phyloP scores from a whole-genome alignment of 805 yeast genomes.

The Spathaspora boniae region DNA sequence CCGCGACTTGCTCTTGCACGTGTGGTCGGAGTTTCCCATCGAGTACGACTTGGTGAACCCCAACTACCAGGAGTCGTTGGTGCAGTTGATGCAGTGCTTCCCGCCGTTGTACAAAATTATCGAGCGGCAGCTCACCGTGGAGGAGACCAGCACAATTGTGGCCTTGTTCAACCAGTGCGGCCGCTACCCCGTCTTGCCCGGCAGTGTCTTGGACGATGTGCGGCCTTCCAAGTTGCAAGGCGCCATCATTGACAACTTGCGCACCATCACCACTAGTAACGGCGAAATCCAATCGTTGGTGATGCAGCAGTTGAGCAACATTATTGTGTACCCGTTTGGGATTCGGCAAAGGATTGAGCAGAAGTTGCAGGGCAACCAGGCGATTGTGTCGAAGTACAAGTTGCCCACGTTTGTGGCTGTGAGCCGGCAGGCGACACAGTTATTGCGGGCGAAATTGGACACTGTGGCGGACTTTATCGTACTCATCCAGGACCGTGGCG shows the following conservation, averaged over 20 bases:
- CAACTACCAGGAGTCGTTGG: slow-evolving; percentile 59
- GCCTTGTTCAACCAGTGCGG: slow-evolving; percentile 62
- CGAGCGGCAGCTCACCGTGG: slow-evolving; percentile 24
- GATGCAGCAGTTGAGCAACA: slow-evolving; percentile 51
- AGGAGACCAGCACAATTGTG: slow-evolving; percentile 48
- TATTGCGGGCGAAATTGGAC: slow-evolving; percentile 38
- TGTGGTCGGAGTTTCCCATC: slow-evolving; percentile 46
- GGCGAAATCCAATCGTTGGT: slow-evolving; percentile 40
- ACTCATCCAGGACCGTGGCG: slow-evolving; percentile 42
- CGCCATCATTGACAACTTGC: slow-evolving; percentile 51
- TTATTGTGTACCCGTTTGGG: slow-evolving; percentile 58
- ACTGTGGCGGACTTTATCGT: slow-evolving; percentile 23
- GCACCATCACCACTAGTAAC: slow-evolving; percentile 25
- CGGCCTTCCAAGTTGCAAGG: slow-evolving; percentile 60
- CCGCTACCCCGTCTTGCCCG: slow-evolving; percentile 70
- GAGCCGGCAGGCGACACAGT: slow-evolving; percentile 44
- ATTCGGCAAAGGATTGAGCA: slow-evolving; percentile 54
- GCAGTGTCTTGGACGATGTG: slow-evolving; percentile 47
- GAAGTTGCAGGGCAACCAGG: slow-evolving; percentile 41
- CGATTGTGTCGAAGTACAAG: slow-evolving; percentile 29
- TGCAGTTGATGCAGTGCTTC: slow-evolving; percentile 53
- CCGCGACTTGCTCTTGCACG: slow-evolving; percentile 40
- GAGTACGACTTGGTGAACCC: slow-evolving; percentile 40
- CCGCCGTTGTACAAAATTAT: slow-evolving; percentile 42
- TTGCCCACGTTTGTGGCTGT: slow-evolving; percentile 65